Evolutionary conservation across 23 red algal species (phyloP), one percentile per base, ranked within the genome.

Genomic region (Gracilaria gracilis): DNA sequence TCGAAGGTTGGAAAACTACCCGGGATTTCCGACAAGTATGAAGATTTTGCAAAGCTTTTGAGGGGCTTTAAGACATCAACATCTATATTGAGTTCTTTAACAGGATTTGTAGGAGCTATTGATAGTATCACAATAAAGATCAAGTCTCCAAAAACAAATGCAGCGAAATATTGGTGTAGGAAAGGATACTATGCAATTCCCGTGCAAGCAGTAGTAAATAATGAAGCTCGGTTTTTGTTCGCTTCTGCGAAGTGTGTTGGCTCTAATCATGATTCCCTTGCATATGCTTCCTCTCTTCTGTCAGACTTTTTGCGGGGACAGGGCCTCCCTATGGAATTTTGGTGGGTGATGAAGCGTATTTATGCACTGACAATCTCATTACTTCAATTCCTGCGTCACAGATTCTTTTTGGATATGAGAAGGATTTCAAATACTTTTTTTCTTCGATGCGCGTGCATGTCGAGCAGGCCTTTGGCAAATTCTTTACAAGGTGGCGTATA

Each of bases 261-360:
- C 23, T 19, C 54, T 20, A 62, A 1, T 2, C 24, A 62, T 62
- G 59, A 62, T 29, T 28, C 59, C 1, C 7, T 62, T 1, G 29
- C 11, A 2, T 13, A 29, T 13, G 4, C 29, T 62, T 1, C 4
- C 9, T 62, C 59, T 29, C 24, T 3, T 1, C 27, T 62, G 7
- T 16, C 28, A n/a, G 62, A 73, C 1, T 5, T 12, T 9, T 19
- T 42, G 42, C 12, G 3, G 6, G 1, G 34, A 40, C 5, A 40
- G 44, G 67, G 67, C 2, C 35, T 73, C 21, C 67, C 67, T 6
- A 8, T 0, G 17, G 34, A 35, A 1, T 44, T 74, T 3, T 86
- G 82, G 82, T 86, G 11, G 34, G 57, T 23, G 37, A 72, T 36
- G 82, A 86, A 39, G 82, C 39, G 29, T 72, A 85, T 40, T 24